Base-by-base conservation (phyloP, 2,329 filamentous ascomycete genomes). In the Aspergillus felis region DNA sequence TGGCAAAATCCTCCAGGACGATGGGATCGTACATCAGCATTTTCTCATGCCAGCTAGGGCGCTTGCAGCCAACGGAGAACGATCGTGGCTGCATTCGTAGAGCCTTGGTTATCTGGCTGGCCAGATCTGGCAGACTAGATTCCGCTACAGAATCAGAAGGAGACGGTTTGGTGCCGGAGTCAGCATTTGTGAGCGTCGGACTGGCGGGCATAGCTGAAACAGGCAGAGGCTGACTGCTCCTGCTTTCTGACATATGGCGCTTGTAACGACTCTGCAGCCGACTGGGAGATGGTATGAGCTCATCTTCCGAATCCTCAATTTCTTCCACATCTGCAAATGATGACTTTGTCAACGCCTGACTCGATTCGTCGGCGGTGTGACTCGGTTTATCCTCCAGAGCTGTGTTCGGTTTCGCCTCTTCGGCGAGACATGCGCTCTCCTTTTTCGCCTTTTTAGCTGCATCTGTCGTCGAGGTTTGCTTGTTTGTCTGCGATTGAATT, bases 21-120 rank as follows among this genome's bases (percentile, higher is more conserved):
- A 99, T 88, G 0, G 93, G 91, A 66, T 97, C 92, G 70, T 95
- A 97, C 71, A 97, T 84, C 5, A 97, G 79, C 50, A 99, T 97
- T 76, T 92, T 95, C 74, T 97, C 91, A 65, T 95, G 82, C 90
- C 92, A 97, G 2, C 85, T 91, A 2, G 80, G 81, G 2, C 71
- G 68, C 5, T 66, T 71, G 56, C 81, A 70, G 8, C 71, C 74
- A 2, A 73, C 73, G 4, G 73, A 53, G 24, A 56, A 54, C 17
- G 61, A 59, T 9, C 59, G 75, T 20, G 75, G 68, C 28, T 79
- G 75, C 6, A 71, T 68, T 41, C 75, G 79, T 38, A 87, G 72
- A 2, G 79, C 76, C 10, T 71, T 64, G 5, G 79, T 81, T 53
- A 86, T 83, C 35, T 73, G 69, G 0, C 68, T 65, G 58, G 78